These are phyloP conservation scores for Suillus decipiens DNA, from an alignment of 768 basidiomycete genomes.

Conservation along the genomic window DNA sequence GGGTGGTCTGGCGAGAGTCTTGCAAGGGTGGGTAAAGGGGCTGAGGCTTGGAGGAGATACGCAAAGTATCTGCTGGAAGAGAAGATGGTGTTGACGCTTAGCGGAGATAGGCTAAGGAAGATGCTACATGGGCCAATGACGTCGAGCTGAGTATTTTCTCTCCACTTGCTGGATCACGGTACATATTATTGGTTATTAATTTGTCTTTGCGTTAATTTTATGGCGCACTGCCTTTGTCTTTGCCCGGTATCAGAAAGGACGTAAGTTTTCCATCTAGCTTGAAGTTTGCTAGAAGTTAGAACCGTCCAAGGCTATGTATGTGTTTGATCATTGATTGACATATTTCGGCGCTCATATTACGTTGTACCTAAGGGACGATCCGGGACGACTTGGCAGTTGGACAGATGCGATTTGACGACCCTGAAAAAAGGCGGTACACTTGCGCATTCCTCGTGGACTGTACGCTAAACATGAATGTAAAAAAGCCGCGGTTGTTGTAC, in stretches of 20 bases:
- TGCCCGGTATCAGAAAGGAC: background rate
- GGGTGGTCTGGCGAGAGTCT: constrained; percentile 19
- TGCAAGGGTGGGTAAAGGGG: constrained; percentile 40
- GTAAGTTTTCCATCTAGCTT: background rate
- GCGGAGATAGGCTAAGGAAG: constrained; percentile 42
- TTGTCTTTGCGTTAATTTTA: background rate
- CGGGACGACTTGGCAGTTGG: background rate
- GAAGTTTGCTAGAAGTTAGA: background rate
- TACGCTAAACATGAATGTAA: background rate
- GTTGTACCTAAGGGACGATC: background rate
- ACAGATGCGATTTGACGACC: background rate
- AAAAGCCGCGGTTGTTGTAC: background rate
- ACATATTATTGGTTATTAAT: background rate
- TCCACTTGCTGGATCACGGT: background rate
- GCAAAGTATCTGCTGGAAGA: constrained; percentile 53
- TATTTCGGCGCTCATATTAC: constrained; percentile 2
- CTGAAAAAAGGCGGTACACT: background rate
- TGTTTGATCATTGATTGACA: background rate
- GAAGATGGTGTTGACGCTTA: constrained; percentile 53
- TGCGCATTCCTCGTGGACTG: background rate
- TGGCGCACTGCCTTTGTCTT: background rate
- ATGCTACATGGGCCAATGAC: constrained; percentile 29
- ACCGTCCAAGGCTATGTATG: background rate
- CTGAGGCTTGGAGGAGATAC: constrained; percentile 63
- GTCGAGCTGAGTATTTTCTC: constrained; percentile 1